Evolutionary conservation across 306 rosid species (phyloP), one percentile per base, ranked within the genome.

Genomic region (Astragalus glycyphyllos): DNA sequence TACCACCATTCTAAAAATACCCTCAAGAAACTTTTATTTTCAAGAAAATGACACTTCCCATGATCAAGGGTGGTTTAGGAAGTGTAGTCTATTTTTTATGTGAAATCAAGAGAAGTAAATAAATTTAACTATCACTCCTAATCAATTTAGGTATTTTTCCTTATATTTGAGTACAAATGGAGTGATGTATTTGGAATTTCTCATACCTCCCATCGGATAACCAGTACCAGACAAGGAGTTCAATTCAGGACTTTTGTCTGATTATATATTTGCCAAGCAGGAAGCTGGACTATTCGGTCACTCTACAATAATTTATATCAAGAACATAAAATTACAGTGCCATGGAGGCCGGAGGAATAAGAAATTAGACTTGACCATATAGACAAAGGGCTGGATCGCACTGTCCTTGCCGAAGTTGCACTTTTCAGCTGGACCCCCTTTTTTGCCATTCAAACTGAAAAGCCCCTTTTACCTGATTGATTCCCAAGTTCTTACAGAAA

Each of bases 321-420:
- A 35, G 50, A 67, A 41, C 55, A 42, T 63, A 46, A 64, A 58
- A 75, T 71, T 71, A 71, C 77, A 57, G 57, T 60, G 70, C 66
- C 65, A 63, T 47, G 32, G 66, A 67, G 45, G 42, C 42, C n/a
- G 4, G 9, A 10, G 47, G 5, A 38, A 47, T 16, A 44, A 31
- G 66, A 34, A 14, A 56, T 32, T 63, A 58, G 48, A 46, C 68
- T 40, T 69, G 71, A 67, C 76, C 49, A 45, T 71, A 80, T 76
- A 80, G 67, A 74, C 69, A 42, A 9, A 71, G 4, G 50, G 58
- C 45, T 50, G 72, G 72, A 57, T 57, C 23, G 55, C 53, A 58
- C 46, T 49, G 68, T 46, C 45, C 63, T 57, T 16, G 41, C 68
- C 45, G 13, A 63, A 16, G 57, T 26, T 50, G 67, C 32, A 69